A percentile compares a stretch with the other conserved stretches of the same genome.
Conservation (phyloP, 306 rosid genomes). For the Gillenia trifoliata region DNA sequence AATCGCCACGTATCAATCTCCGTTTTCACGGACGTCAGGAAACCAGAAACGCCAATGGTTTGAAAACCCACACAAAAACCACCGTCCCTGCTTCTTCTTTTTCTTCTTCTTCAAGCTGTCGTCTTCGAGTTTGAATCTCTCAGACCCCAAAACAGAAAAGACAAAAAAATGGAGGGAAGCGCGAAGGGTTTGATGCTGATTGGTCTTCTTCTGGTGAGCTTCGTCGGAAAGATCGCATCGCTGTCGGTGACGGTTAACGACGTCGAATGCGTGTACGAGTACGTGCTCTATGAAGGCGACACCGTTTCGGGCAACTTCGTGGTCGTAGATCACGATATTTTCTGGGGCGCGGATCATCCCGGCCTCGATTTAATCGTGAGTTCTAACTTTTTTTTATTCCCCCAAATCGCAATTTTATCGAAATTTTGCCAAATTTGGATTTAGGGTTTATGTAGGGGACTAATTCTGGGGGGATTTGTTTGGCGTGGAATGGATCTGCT, state of each 20-base stretch:
- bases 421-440: background rate
- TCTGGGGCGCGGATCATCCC: slow-evolving; percentile 94
- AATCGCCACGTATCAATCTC: background rate
- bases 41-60: background rate
- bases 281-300: slow-evolving; percentile 85
- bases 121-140: background rate
- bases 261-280: slow-evolving; percentile 82
- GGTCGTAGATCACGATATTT: slow-evolving; percentile 91
- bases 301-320: slow-evolving; percentile 81
- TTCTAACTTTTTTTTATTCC: background rate
- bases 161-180: slow-evolving; percentile 35
- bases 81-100: background rate
- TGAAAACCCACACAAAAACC: background rate
- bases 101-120: background rate
- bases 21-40: background rate
- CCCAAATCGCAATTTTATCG: background rate
- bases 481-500: background rate
- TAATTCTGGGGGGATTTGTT: background rate
- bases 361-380: slow-evolving; percentile 82
- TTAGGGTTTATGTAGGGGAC: background rate
- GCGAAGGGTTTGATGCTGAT: slow-evolving; percentile 27
- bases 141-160: background rate
- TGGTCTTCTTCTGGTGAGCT: slow-evolving; percentile 42
- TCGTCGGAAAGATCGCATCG: slow-evolving; percentile 50
- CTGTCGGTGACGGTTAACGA: slow-evolving; percentile 84